These are phyloP conservation scores for Strobilomyces echinocephalus DNA, from an alignment of 768 basidiomycete genomes.

Conservation along the genomic window DNA sequence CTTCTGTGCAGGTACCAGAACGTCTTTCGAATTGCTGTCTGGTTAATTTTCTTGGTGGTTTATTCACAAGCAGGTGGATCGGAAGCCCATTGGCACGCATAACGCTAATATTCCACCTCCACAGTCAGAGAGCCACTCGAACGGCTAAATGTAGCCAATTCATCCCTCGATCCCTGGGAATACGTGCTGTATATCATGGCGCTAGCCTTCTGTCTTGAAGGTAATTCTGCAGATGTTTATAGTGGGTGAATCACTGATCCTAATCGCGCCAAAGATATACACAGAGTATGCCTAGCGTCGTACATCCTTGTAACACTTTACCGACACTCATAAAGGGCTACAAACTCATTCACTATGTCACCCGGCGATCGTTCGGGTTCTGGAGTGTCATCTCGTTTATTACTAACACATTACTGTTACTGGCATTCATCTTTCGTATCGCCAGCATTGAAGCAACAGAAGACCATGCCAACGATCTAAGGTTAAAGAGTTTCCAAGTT, in stretches of 20 bases:
- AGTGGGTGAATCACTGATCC: slow-evolving; percentile 37
- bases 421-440: slow-evolving; percentile 73
- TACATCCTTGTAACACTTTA: neutral
- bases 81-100: neutral
- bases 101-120: neutral
- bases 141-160: slow-evolving; percentile 50
- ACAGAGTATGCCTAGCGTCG: slow-evolving; percentile 15
- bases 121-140: slow-evolving; percentile 76
- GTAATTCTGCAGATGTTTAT: slow-evolving; percentile 35
- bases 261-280: slow-evolving; percentile 16
- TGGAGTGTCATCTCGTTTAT: slow-evolving; percentile 69
- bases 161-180: slow-evolving; percentile 76
- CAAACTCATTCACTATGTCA: slow-evolving; percentile 67
- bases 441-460: slow-evolving; percentile 41
- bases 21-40: slow-evolving; percentile 68
- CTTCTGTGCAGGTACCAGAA: slow-evolving; percentile 67
- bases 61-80: slow-evolving; percentile 79
- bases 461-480: slow-evolving; percentile 35
- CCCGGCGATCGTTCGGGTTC: slow-evolving; percentile 77
- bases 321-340: slow-evolving; percentile 45
- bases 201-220: slow-evolving; percentile 74
- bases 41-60: slow-evolving; percentile 71
- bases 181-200: slow-evolving; percentile 72
- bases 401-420: slow-evolving; percentile 67
- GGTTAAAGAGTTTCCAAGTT: slow-evolving; percentile 78